Evolutionary conservation across 257 asterid species (phyloP).

Genomic region (Marsdenia floribunda): DNA sequence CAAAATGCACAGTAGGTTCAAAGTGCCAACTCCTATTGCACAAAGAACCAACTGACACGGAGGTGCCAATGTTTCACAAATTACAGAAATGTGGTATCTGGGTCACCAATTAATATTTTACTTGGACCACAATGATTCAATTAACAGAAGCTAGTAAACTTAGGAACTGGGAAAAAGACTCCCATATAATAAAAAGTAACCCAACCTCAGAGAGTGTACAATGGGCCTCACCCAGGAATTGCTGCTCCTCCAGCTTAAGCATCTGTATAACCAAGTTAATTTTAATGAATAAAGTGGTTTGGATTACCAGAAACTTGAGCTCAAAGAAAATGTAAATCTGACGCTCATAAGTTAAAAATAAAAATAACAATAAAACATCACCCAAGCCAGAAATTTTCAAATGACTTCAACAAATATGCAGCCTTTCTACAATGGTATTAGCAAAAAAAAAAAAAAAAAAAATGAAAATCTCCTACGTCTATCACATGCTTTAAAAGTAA

Average conservation of each 20-base stretch:
- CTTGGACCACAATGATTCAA: not conserved
- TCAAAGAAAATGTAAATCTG: not conserved
- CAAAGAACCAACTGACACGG: not conserved
- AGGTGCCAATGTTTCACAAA: not conserved
- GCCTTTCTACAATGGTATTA: not conserved
- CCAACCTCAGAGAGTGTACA: constrained; percentile 83
- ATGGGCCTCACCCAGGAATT: constrained; percentile 92
- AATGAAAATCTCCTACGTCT: not conserved
- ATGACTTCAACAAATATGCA: not conserved
- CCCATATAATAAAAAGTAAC: constrained; percentile 17
- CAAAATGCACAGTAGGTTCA: not conserved
- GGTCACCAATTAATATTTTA: not conserved
- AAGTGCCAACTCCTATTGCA: not conserved
- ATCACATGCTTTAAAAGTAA: not conserved
- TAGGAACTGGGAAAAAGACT: constrained; percentile 6
- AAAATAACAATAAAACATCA: not conserved
- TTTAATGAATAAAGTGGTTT: not conserved
- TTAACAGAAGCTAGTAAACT: not conserved
- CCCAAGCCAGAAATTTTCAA: not conserved
- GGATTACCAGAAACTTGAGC: not conserved
- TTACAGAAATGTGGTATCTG: not conserved
- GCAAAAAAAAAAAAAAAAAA: not conserved
- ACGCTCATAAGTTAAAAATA: not conserved
- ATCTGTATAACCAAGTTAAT: constrained; percentile 23
- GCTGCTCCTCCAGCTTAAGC: constrained; percentile 89